phyloP scores from a whole-genome alignment of 2,329 filamentous ascomycete genomes.

The Rugonectria rugulosa region DNA sequence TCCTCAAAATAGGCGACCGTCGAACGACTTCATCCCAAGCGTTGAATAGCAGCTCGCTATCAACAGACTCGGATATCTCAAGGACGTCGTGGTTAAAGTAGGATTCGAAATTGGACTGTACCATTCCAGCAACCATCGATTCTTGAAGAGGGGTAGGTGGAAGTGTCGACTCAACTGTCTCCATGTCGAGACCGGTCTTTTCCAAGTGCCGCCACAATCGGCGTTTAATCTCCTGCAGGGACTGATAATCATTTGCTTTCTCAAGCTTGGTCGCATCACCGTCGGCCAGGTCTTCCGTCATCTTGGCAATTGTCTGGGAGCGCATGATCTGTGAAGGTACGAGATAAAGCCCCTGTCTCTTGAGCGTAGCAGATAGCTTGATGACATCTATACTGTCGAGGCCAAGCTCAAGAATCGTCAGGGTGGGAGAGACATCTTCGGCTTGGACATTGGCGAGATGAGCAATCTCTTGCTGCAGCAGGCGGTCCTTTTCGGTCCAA shows the following conservation, averaged over 20 bases:
- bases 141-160: conserved; percentile 88
- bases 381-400: conserved; percentile 94
- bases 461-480: conserved; percentile 69
- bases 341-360: conserved; percentile 64
- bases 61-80: conserved; percentile 60
- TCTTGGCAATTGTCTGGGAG: conserved; percentile 70
- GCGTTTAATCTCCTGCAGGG: conserved; percentile 33
- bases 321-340: conserved; percentile 81
- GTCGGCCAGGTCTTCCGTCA: conserved; percentile 46
- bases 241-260: neutral
- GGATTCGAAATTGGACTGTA: conserved; percentile 73
- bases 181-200: conserved; percentile 43
- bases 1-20: conserved; percentile 75
- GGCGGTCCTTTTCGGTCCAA: conserved; percentile 64
- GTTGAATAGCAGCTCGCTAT: conserved; percentile 62
- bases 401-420: conserved; percentile 81
- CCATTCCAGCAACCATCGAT: conserved; percentile 83
- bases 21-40: conserved; percentile 70
- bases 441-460: conserved; percentile 62
- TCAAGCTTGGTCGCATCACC: neutral
- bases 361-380: conserved; percentile 78
- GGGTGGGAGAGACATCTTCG: conserved; percentile 61
- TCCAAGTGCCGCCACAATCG: conserved; percentile 50
- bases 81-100: conserved; percentile 91
- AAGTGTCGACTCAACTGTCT: conserved; percentile 64